Evolutionary conservation across 2,329 filamentous ascomycete genomes (phyloP).

Genomic region (Xylaria sp.): DNA sequence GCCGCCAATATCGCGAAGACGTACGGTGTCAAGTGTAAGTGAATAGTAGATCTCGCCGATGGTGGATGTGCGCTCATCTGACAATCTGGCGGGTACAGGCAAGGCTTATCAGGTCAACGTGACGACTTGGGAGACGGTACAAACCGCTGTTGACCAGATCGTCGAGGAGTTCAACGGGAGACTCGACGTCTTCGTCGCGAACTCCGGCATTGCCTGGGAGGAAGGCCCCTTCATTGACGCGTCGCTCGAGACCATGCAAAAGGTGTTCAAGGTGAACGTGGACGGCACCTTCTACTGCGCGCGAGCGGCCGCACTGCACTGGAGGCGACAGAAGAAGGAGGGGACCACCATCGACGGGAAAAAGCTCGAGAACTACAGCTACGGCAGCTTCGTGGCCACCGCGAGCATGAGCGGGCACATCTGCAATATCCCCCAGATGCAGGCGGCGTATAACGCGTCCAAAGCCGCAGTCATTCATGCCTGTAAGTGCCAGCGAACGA

Average conservation of each 20-base stretch:
- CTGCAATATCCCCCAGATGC: slow-evolving; percentile 75
- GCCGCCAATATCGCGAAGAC: slow-evolving; percentile 66
- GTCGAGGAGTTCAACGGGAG: slow-evolving; percentile 71
- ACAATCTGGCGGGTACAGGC: slow-evolving; percentile 41
- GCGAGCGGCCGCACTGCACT: slow-evolving; percentile 69
- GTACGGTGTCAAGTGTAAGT: slow-evolving; percentile 69
- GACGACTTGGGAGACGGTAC: slow-evolving; percentile 54
- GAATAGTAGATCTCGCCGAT: not conserved
- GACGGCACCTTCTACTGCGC: slow-evolving; percentile 81
- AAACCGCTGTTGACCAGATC: slow-evolving; percentile 53
- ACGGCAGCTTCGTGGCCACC: slow-evolving; percentile 76
- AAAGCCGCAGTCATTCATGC: slow-evolving; percentile 67
- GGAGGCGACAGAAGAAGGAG: slow-evolving; percentile 70
- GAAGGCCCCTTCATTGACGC: slow-evolving; percentile 70
- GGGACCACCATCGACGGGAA: slow-evolving; percentile 65
- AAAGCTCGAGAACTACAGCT: slow-evolving; percentile 60
- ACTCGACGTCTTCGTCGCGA: slow-evolving; percentile 78
- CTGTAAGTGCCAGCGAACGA: slow-evolving; percentile 44
- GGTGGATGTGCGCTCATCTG: not conserved
- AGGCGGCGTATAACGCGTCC: slow-evolving; percentile 73
- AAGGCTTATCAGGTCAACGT: slow-evolving; percentile 66
- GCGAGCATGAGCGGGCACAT: slow-evolving; percentile 79
- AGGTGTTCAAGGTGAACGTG: slow-evolving; percentile 71
- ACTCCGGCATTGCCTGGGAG: slow-evolving; percentile 75
- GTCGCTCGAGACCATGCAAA: slow-evolving; percentile 63